Percentiles rank a stretch among this genome's conserved stretches.
Conservation (phyloP, 2,329 filamentous ascomycete species). For the Coniochaeta ligniaria region DNA sequence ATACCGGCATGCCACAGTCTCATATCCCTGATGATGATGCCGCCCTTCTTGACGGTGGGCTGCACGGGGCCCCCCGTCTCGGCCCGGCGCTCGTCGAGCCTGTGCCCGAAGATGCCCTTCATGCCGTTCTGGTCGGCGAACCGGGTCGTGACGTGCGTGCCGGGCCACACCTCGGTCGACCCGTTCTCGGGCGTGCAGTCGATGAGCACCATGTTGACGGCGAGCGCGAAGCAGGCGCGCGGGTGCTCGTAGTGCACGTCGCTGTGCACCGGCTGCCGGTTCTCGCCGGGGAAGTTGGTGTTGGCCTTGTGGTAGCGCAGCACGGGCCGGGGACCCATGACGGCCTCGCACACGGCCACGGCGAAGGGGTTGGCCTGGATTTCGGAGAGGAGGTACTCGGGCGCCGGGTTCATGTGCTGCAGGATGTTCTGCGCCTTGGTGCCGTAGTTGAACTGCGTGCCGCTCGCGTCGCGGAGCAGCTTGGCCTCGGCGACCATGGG, state of each 20-base stretch:
- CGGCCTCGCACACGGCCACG: slow-evolving; percentile 3
- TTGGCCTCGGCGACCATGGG: slow-evolving; percentile 5
- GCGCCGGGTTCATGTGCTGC: slow-evolving; percentile 10
- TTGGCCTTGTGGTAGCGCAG: slow-evolving; percentile 11
- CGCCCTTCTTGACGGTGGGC: slow-evolving; percentile 44
- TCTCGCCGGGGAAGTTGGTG: slow-evolving; percentile 4
- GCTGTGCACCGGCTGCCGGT: slow-evolving; percentile 45
- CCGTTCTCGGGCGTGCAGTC: slow-evolving; percentile 44
- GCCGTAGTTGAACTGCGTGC: slow-evolving; percentile 11
- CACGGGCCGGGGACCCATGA: slow-evolving; percentile 8
- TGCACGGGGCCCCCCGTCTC: slow-evolving; percentile 34
- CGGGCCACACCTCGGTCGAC: slow-evolving; percentile 53
- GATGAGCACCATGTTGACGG: slow-evolving; percentile 46
- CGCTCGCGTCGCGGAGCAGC: slow-evolving; percentile 4
- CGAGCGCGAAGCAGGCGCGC: slow-evolving; percentile 44
- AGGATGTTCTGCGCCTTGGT: slow-evolving; percentile 10
- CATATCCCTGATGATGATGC: slow-evolving; percentile 50
- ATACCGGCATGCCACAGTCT: slow-evolving; percentile 59
- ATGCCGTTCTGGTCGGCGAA: slow-evolving; percentile 24
- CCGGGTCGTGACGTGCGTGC: slow-evolving; percentile 33
- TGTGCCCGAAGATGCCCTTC: slow-evolving; percentile 40
- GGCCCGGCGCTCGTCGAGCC: slow-evolving; percentile 29
- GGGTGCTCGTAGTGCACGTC: slow-evolving; percentile 54
- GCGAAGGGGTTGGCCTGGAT: slow-evolving; percentile 9
- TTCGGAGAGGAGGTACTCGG: slow-evolving; percentile 3